Percentiles rank a stretch among this genome's conserved stretches.
These are phyloP conservation scores for Kodamaea ohmeri DNA, from an alignment of 1,139 yeast species.

Conservation along the genomic window DNA sequence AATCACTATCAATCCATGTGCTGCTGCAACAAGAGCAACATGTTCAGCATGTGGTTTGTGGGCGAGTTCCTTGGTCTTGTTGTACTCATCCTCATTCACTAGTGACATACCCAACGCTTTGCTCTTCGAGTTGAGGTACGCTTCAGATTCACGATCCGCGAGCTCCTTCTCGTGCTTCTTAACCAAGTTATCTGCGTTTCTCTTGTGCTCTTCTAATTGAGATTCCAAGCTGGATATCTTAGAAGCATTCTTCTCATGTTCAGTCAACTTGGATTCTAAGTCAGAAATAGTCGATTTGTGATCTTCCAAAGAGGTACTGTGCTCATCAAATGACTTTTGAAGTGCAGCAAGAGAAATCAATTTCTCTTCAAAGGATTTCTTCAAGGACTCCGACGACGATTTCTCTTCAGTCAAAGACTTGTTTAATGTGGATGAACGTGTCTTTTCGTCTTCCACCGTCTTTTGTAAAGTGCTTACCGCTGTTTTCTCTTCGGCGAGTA, in stretches of 20 bases:
- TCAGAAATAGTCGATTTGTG: background rate
- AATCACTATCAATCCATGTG: constrained; percentile 26
- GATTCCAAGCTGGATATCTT: background rate
- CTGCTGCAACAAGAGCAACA: constrained; percentile 30
- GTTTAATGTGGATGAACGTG: background rate
- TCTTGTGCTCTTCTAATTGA: background rate
- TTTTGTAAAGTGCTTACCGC: no score
- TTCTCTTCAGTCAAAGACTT: background rate
- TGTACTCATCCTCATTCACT: constrained; percentile 20
- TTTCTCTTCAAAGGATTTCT: constrained; percentile 2
- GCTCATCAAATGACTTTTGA: background rate
- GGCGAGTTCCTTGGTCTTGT: constrained; percentile 16
- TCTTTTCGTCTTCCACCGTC: constrained; percentile 1
- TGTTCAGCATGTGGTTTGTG: constrained; percentile 27
- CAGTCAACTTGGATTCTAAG: background rate
- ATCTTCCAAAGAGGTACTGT: background rate
- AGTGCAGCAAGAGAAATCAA: background rate
- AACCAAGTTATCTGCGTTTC: background rate
- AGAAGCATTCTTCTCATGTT: background rate
- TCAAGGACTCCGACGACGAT: background rate
- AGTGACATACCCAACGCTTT: constrained; percentile 16
- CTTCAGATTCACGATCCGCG: background rate
- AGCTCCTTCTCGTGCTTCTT: background rate
- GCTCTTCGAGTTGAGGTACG: background rate
- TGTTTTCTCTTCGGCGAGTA: no score